Conservation (phyloP, 306 rosid species). For the Vigna nakashimae region DNA sequence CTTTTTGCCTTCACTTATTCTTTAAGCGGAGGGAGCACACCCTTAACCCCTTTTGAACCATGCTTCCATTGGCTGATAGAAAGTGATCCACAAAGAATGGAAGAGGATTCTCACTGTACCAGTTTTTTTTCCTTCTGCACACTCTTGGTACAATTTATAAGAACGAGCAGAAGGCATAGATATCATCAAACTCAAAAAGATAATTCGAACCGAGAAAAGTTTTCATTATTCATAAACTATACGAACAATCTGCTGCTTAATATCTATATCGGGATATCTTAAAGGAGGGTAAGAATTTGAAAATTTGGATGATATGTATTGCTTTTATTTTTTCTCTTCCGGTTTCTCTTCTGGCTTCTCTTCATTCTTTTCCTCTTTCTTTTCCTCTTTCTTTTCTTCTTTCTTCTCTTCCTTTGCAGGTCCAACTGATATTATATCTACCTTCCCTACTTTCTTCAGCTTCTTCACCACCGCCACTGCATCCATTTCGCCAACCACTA, state of each 20-base stretch:
- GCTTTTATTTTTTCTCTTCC: conserved; percentile 54
- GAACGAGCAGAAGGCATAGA: conserved; percentile 25
- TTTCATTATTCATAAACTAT: conserved; percentile 8
- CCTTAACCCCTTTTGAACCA: neutral
- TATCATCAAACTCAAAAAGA: conserved; percentile 21
- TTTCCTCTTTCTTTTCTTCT: conserved; percentile 68
- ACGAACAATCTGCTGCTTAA: neutral
- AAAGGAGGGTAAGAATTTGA: conserved; percentile 12
- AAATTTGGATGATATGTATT: conserved; percentile 27
- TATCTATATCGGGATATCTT: conserved; percentile 27
- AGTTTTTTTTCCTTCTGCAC: conserved; percentile 9
- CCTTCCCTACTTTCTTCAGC: conserved; percentile 96
- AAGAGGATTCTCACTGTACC: neutral
- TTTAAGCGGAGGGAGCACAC: neutral
- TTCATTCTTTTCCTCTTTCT: conserved; percentile 54
- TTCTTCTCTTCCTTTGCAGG: conserved; percentile 96
- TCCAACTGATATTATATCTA: conserved; percentile 85
- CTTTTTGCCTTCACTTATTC: conserved; percentile 13
- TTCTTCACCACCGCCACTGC: conserved; percentile 93
- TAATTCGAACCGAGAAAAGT: neutral
- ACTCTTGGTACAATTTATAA: conserved; percentile 16
- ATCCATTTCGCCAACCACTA: conserved; percentile 93
- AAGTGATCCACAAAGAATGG: conserved; percentile 33
- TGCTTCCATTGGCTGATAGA: neutral
- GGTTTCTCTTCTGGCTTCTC: conserved; percentile 59